Base-by-base conservation (phyloP, 768 basidiomycete genomes). In the Russula lepida region DNA sequence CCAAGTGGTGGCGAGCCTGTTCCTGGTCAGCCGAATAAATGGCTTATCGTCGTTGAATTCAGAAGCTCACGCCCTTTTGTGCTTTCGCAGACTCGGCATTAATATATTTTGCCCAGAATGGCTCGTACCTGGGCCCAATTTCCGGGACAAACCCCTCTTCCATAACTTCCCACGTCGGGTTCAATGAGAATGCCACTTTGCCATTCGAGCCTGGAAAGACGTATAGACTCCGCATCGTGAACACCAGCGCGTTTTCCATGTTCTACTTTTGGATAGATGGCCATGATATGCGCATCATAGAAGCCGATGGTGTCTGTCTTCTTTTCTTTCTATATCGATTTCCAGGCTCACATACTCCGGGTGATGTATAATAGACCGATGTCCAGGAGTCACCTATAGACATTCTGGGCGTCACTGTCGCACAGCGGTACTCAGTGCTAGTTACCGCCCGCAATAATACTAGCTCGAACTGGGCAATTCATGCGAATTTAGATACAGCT, bases 181-280 rank as follows among this genome's bases (percentile, higher is more conserved):
- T 92, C 78, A 92, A 91, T 71, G 85, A 93, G 66, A 89, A 95
- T 67, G 85, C 92, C 0, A 86, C 87, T 0, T 75, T 99, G 2
- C 81, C 85, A 0, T 97, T 99, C 76, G 74, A 82, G 66, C 81
- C 92, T 4, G 94, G 94, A 3, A 90, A 88, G 74, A 97, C 88
- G 3, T 98, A 99, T 72, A 84, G 92, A 19, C 77, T 98, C 32
- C 84, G 94, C 19, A 76, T 99, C 67, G 76, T 97, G 69, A 98
- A 97, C 72, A 87, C 81, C n/a, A 78, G 82, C 43, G 89, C 83
- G 0, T 85, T 93, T 60, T 69, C 82, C 1, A 79, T 81, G 39
- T 91, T 91, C 74, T 91, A 78, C 77, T 91, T 93, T 72, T 90
- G 88, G 86, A 89, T 93, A 46, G 91, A 92, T 63, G 91, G 91